Base-by-base conservation (phyloP, 345 rosid species). In the Arabidopsis arenosa region DNA sequence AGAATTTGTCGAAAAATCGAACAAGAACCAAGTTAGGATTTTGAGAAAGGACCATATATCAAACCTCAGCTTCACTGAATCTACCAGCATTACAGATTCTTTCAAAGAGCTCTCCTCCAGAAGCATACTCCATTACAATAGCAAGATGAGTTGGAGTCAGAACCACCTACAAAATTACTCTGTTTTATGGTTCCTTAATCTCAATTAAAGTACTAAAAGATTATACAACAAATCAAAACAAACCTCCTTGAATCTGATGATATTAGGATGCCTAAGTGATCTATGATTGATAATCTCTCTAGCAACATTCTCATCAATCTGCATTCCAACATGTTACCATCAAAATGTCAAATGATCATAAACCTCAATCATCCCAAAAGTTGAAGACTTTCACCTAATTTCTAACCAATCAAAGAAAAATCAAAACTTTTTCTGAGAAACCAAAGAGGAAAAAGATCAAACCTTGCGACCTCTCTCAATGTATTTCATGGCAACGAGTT, bases 271-370 rank as follows among this genome's bases (percentile, higher is more conserved):
- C 71, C 89, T 82, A 36, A 91, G 93, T 61, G 96, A 91, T 84
- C 98, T 85, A 84, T 93, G 98, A 82, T 91, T 93, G 63, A 91
- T 91, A 60, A 93, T 93, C 90, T 93, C 98, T 75, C 97, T 88
- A 1, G 93, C 97, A 15, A 93, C 98, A 73, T 93, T 91, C 87
- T 93, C 97, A 67, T 93, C 98, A 40, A 91, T 89, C 98, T 91
- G 53, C 65, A 78, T 17, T 9, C 23, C 12, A 51, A 63, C 51
- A 11, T 14, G 7, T 2, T 5, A 56, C 72, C 37, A 58, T 66
- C 67, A 75, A 66, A 45, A 28, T 7, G 17, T 65, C 65, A 44
- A 52, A 28, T n/a, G n/a, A n/a, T 32, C 69, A 7, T 8, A 8
- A 55, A 30, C 18, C 18, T 45, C 51, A 45, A 43, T 45, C 11